Conservation (phyloP, 23 red algal genomes). For the Porphyridium purpureum region DNA sequence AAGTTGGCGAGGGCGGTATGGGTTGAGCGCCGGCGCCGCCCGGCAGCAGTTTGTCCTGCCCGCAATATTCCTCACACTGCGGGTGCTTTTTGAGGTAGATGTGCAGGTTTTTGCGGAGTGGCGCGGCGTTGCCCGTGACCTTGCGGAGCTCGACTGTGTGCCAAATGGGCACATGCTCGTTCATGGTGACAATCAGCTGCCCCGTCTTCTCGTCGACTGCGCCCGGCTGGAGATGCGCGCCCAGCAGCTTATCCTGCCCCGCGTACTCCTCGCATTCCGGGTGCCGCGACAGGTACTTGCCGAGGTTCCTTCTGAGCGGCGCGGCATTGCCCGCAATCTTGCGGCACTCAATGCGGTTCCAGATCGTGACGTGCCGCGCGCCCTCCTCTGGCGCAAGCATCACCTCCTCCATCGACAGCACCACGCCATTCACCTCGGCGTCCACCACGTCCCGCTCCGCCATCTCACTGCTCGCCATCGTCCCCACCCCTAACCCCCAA, state of each 20-base stretch:
- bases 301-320: slow-evolving; percentile 45
- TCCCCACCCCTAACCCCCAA: too few relatives aligned
- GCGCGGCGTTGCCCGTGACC: slow-evolving; percentile 86
- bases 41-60: slow-evolving; percentile 53
- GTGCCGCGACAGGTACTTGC: slow-evolving; percentile 34
- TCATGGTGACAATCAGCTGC: slow-evolving; percentile 4
- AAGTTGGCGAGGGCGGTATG: too few relatives aligned
- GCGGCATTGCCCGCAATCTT: slow-evolving; percentile 66
- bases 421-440: too few relatives aligned
- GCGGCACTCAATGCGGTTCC: slow-evolving; percentile 40
- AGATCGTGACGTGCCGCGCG: slow-evolving; percentile 24
- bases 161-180: slow-evolving; percentile 90
- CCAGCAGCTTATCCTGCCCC: slow-evolving; percentile 38
- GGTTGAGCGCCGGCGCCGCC: too few relatives aligned
- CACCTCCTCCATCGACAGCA: too few relatives aligned
- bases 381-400: slow-evolving; percentile 16
- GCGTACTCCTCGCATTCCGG: slow-evolving; percentile 61
- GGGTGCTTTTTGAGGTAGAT: slow-evolving; percentile 60
- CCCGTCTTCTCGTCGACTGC: slow-evolving; percentile 29
- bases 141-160: slow-evolving; percentile 61
- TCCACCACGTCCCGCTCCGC: too few relatives aligned
- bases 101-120: slow-evolving; percentile 73
- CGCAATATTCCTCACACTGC: slow-evolving; percentile 69
- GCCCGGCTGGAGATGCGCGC: slow-evolving; percentile 2
- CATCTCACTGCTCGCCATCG: too few relatives aligned